These are phyloP conservation scores for Rhodofomes roseus DNA, from an alignment of 1,284 basidiomycete species.

Conservation along the genomic window DNA sequence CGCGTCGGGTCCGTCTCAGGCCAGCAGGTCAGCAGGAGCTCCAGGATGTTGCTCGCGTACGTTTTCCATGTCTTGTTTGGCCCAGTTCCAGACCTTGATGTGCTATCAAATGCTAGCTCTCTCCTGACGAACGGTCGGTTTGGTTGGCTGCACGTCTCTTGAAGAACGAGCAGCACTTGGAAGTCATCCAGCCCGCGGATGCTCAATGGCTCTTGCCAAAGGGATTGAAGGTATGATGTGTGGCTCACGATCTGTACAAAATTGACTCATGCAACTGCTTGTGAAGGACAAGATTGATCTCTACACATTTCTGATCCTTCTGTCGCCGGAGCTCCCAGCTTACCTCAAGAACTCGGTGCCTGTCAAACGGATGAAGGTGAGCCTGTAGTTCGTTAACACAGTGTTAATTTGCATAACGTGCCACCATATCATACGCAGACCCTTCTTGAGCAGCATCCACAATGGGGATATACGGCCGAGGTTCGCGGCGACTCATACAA, in stretches of 20 bases:
- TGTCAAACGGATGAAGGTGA: neutral
- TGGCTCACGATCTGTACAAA: neutral
- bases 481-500: neutral
- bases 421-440: neutral
- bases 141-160: neutral
- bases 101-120: neutral
- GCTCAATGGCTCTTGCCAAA: neutral
- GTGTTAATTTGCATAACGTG: neutral
- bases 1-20: neutral
- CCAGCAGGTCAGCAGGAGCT: neutral
- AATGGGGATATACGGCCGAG: neutral
- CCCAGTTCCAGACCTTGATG: too few species aligned
- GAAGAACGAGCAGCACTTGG: neutral
- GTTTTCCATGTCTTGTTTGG: neutral
- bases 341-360: neutral
- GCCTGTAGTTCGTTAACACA: neutral
- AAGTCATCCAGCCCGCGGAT: neutral
- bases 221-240: neutral
- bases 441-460: neutral
- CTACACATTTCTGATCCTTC: neutral
- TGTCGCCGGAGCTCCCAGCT: neutral
- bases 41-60: neutral
- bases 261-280: neutral
- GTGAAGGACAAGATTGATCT: conserved; percentile 1
- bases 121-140: neutral